Evolutionary conservation across 169 alveolate species (phyloP).

Genomic region (Ichthyophthirius multifiliis): DNA sequence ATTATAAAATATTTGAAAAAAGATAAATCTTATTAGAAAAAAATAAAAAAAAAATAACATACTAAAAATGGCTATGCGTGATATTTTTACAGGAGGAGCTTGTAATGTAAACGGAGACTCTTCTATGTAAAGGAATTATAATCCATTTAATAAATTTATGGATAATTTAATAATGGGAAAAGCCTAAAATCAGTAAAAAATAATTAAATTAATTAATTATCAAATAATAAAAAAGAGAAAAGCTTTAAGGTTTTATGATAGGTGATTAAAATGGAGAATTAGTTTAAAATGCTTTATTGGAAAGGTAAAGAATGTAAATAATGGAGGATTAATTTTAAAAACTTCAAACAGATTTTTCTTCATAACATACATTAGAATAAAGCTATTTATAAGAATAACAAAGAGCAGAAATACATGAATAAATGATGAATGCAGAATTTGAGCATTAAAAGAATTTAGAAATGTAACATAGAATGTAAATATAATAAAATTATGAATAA

Average conservation of each 20-base stretch:
- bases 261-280: conserved; percentile 18
- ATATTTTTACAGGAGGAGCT: conserved; percentile 42
- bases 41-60: too few species aligned
- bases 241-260: conserved; percentile 10
- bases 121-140: conserved; percentile 6
- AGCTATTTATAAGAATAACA: neutral
- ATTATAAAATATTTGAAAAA: too few species aligned
- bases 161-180: conserved; percentile 30
- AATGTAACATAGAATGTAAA: too few species aligned
- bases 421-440: neutral
- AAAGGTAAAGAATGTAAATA: conserved; percentile 18
- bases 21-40: too few species aligned
- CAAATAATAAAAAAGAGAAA: conserved; percentile 3
- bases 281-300: conserved; percentile 16
- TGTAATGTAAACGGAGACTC: conserved; percentile 34
- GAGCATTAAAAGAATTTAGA: neutral
- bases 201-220: conserved; percentile 6
- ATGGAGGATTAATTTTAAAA: neutral
- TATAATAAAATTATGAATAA: neutral
- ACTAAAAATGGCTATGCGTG: conserved; percentile 13
- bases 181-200: conserved; percentile 25
- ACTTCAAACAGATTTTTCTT: neutral
- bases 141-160: conserved; percentile 37
- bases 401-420: neutral
- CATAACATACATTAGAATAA: neutral